Percentiles rank a stretch among this genome's conserved stretches.
Evolutionary conservation across 2,329 filamentous ascomycete species (phyloP).

Genomic region (Arthrobotrys iridis): DNA sequence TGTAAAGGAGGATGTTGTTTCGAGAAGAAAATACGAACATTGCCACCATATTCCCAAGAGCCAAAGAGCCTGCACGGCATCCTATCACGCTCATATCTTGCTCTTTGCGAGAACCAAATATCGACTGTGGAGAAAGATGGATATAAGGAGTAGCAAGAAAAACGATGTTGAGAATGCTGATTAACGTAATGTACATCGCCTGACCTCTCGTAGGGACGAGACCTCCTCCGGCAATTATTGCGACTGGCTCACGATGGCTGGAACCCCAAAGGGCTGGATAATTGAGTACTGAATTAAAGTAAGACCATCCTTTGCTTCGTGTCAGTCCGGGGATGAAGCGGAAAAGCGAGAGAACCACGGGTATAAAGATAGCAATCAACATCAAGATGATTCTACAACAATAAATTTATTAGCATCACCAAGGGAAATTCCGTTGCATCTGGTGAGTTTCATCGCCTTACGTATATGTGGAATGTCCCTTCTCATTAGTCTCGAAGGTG

Average conservation of each 20-base stretch:
- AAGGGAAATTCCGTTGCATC: background rate
- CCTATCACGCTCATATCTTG: slow-evolving; percentile 60
- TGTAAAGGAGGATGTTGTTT: slow-evolving; percentile 61
- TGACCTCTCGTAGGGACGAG: slow-evolving; percentile 61
- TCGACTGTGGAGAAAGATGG: slow-evolving; percentile 58
- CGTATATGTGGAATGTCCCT: slow-evolving; percentile 57
- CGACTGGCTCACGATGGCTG: slow-evolving; percentile 59
- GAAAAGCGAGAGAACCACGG: slow-evolving; percentile 60
- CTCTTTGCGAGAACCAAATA: slow-evolving; percentile 56
- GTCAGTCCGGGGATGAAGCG: slow-evolving; percentile 60
- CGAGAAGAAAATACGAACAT: slow-evolving; percentile 61
- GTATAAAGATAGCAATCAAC: slow-evolving; percentile 60
- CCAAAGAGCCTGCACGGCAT: slow-evolving; percentile 57
- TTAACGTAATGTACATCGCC: slow-evolving; percentile 60
- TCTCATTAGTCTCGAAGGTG: slow-evolving; percentile 66
- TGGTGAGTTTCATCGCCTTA: background rate
- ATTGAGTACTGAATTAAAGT: slow-evolving; percentile 59
- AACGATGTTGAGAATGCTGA: slow-evolving; percentile 61
- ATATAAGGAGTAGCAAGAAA: slow-evolving; percentile 58
- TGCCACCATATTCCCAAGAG: slow-evolving; percentile 60
- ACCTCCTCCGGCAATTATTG: slow-evolving; percentile 56
- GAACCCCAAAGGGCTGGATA: slow-evolving; percentile 60
- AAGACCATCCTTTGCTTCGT: slow-evolving; percentile 57
- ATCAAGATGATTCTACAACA: slow-evolving; percentile 56
- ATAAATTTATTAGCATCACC: background rate